These are phyloP conservation scores for Citrus sp. DNA, from an alignment of 345 rosid genomes.

Conservation along the genomic window DNA sequence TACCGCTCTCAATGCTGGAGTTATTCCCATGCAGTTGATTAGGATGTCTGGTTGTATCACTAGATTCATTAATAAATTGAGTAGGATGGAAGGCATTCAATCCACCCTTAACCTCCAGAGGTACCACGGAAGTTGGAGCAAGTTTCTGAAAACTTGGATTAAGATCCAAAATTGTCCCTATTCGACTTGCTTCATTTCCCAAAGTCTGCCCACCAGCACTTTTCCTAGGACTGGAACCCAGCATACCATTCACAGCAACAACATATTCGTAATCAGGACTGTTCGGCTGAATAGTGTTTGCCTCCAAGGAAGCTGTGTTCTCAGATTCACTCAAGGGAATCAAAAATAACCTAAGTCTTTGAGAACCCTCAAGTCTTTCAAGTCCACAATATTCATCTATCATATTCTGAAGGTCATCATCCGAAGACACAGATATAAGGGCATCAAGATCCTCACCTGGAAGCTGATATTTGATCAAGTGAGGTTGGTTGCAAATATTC, in stretches of 20 bases:
- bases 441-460: constrained; percentile 75
- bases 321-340: constrained; percentile 55
- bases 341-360: constrained; percentile 54
- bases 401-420: constrained; percentile 69
- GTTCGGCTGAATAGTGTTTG: constrained; percentile 29
- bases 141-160: constrained; percentile 26
- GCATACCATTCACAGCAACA: constrained; percentile 43
- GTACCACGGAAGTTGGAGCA: constrained; percentile 24
- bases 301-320: constrained; percentile 33
- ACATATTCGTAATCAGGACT: constrained; percentile 44
- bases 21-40: constrained; percentile 30
- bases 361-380: constrained; percentile 49
- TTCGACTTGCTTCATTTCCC: constrained; percentile 38
- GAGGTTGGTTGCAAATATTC: constrained; percentile 44
- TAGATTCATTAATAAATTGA: constrained; percentile 30
- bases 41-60: constrained; percentile 25
- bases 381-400: constrained; percentile 58
- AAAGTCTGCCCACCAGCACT: constrained; percentile 24
- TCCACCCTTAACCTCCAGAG: constrained; percentile 34
- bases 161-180: constrained; percentile 20
- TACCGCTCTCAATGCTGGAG: constrained; percentile 50
- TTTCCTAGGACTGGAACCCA: constrained; percentile 36
- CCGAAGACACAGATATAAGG: constrained; percentile 59
- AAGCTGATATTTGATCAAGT: constrained; percentile 65
- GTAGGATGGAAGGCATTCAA: constrained; percentile 25